Percentiles rank a stretch among this genome's conserved stretches.
These are phyloP conservation scores for Umbelopsis sp. DNA, from an alignment of 192 early-diverging fungal species.

Conservation along the genomic window DNA sequence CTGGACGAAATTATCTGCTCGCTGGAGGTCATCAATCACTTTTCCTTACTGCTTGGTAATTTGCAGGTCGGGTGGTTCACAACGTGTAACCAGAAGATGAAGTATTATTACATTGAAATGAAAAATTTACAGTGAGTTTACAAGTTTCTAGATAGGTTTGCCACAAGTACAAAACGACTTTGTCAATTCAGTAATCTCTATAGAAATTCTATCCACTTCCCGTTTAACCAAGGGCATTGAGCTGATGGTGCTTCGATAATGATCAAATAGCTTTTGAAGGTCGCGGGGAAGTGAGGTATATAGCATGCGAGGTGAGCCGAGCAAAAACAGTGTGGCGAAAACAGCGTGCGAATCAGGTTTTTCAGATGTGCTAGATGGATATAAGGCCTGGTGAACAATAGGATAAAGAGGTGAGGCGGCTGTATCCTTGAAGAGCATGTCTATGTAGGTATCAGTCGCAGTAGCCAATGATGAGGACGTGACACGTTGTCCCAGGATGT, in stretches of 20 bases:
- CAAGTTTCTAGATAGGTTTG: conserved; percentile 4
- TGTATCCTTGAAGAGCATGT: conserved; percentile 41
- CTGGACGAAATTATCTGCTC: too few relatives aligned
- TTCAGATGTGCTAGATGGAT: conserved; percentile 20
- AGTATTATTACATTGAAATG: not conserved
- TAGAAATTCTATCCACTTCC: conserved; percentile 54
- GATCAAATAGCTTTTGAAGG: conserved; percentile 44
- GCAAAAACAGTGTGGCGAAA: conserved; percentile 64
- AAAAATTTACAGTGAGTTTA: not conserved
- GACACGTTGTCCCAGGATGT: conserved; percentile 44
- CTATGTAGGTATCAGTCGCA: conserved; percentile 39
- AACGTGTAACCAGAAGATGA: too few relatives aligned
- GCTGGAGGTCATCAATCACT: too few relatives aligned
- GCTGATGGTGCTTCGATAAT: conserved; percentile 26
- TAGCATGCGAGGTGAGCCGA: conserved; percentile 57
- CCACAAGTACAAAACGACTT: conserved; percentile 65
- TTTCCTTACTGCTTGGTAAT: too few relatives aligned
- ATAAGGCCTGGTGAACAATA: conserved; percentile 40
- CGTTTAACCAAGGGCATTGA: conserved; percentile 47
- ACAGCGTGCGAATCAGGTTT: conserved; percentile 33
- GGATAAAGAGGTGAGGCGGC: conserved; percentile 43
- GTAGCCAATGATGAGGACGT: conserved; percentile 20
- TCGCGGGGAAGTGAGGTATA: conserved; percentile 52
- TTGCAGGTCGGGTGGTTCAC: too few relatives aligned
- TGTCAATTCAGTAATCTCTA: conserved; percentile 57